Conservation (phyloP, 2,329 filamentous ascomycete genomes). For the Talaromyces funiculosus region DNA sequence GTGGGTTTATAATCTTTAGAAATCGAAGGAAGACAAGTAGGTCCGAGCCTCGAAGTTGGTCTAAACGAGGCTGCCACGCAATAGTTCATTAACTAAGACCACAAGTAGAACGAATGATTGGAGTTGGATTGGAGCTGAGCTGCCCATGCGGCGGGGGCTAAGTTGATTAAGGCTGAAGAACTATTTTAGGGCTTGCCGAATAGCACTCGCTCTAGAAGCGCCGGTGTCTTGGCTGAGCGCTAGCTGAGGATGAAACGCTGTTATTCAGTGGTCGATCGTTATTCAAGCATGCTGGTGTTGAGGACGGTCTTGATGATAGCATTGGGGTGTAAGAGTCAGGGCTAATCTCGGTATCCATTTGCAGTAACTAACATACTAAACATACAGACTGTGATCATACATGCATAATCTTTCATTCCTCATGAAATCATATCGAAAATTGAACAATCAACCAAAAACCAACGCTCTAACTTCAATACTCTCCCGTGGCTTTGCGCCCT, state of each 20-base stretch:
- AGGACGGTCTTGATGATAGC: neutral
- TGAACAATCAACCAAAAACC: constrained; percentile 65
- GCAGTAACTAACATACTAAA: neutral
- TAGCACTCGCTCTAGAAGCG: neutral
- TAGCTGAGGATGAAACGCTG: neutral
- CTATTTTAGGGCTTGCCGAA: constrained; percentile 1
- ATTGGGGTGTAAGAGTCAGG: neutral
- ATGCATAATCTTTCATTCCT: neutral
- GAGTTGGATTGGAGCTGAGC: neutral
- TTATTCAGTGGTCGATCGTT: neutral
- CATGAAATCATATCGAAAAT: neutral
- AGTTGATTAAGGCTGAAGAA: neutral
- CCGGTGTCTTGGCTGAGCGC: neutral
- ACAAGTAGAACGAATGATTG: neutral
- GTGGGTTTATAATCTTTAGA: neutral
- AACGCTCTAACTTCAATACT: constrained; percentile 85
- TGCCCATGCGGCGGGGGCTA: neutral
- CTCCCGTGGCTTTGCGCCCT: constrained; percentile 66
- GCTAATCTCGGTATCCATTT: neutral
- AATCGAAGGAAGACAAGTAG: neutral
- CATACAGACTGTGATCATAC: neutral
- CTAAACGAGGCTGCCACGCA: neutral
- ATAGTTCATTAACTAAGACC: neutral
- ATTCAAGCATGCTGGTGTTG: neutral
- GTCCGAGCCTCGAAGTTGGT: neutral